A percentile compares a stretch with the other conserved stretches of the same genome.
Conservation (phyloP, 768 basidiomycete species). For the Clavaria fumosa region DNA sequence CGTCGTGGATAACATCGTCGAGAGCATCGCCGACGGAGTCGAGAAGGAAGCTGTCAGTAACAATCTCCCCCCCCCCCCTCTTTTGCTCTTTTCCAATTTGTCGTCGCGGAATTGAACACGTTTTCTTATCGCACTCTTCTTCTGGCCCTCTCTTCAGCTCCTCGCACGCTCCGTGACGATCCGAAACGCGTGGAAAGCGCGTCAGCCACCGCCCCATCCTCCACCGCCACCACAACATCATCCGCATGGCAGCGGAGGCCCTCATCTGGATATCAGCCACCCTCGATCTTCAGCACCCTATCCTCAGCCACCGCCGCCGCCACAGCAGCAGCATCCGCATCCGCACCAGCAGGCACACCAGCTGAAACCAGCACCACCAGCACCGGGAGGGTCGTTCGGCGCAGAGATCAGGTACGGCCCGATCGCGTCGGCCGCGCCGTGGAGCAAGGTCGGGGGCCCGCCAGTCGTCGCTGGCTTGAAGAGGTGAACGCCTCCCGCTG, state of each 20-base stretch:
- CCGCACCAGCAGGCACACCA: constrained; percentile 10
- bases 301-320: constrained; percentile 14
- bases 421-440: constrained; percentile 40
- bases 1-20: constrained; percentile 78
- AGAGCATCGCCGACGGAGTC: constrained; percentile 88
- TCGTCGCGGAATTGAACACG: constrained; percentile 6
- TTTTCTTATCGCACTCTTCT: constrained; percentile 8
- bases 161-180: constrained; percentile 48
- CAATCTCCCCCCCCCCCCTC: too few relatives aligned
- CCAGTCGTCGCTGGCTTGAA: constrained; percentile 45
- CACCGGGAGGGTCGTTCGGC: too few relatives aligned
- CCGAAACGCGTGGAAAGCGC: constrained; percentile 61
- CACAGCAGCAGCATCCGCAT: constrained; percentile 11
- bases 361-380: constrained; percentile 4
- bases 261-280: too few relatives aligned
- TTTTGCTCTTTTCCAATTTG: constrained; percentile 5
- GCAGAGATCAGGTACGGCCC: constrained; percentile 47
- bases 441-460: constrained; percentile 67
- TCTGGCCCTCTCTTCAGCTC: too few relatives aligned
- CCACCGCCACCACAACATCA: constrained; percentile 13
- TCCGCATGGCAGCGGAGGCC: constrained; percentile 14
- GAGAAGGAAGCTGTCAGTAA: constrained; percentile 69
- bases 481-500: constrained; percentile 26
- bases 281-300: constrained; percentile 12
- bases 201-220: constrained; percentile 22